phyloP scores from a whole-genome alignment of 2,329 filamentous ascomycete genomes.

The Cryphonectria japonica region DNA sequence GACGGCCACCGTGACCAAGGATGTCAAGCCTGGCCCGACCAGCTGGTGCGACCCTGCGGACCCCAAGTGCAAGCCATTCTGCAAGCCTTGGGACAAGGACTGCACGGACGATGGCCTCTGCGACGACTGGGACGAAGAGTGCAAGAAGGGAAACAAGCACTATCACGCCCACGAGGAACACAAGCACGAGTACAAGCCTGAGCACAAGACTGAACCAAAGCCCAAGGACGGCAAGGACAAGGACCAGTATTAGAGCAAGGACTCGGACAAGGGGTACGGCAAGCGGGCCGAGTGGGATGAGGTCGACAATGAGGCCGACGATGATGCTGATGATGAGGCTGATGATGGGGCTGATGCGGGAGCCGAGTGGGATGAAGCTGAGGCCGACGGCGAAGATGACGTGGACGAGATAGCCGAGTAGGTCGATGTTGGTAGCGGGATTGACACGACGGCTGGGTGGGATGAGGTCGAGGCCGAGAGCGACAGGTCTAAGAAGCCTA shows the following conservation, averaged over 20 bases:
- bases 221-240: neutral
- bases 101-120: slow-evolving; percentile 5
- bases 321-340: too few species aligned
- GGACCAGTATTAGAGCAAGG: neutral
- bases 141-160: slow-evolving; percentile 9
- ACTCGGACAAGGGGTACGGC: neutral
- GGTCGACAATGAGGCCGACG: neutral
- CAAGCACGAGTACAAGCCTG: neutral
- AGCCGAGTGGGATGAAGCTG: neutral
- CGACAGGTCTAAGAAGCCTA: neutral
- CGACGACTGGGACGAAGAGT: slow-evolving; percentile 3
- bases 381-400: neutral
- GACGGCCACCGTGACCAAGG: neutral
- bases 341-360: too few species aligned
- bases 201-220: neutral
- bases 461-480: neutral
- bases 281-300: neutral
- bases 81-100: slow-evolving; percentile 1
- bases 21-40: neutral
- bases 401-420: too few species aligned
- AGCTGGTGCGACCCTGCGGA: slow-evolving; percentile 5
- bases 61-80: slow-evolving; percentile 10
- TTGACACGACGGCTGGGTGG: too few species aligned
- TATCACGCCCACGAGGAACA: neutral
- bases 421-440: too few species aligned